Conservation (phyloP, 805 yeast species). For the Tetrapisispora fleetii region DNA sequence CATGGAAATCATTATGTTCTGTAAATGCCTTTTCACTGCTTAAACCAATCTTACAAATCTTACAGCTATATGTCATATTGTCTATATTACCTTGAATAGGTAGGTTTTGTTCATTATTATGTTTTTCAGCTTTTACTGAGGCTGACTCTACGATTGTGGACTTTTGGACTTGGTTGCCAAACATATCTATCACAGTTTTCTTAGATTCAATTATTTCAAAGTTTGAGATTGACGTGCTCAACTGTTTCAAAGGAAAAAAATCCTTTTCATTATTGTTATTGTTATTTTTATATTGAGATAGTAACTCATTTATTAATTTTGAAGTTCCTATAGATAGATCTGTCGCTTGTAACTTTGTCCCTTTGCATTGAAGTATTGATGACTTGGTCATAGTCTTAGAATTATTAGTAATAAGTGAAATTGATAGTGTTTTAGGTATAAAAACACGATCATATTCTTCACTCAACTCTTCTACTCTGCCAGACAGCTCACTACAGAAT, state of each 20-base stretch:
- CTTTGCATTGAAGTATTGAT: constrained; percentile 8
- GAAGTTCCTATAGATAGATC: constrained; percentile 28
- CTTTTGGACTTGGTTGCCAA: constrained; percentile 12
- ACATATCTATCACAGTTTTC: constrained; percentile 26
- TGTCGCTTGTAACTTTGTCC: constrained; percentile 12
- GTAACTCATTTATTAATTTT: constrained; percentile 35
- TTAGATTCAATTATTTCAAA: constrained; percentile 38
- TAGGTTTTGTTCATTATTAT: neutral
- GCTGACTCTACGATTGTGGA: neutral
- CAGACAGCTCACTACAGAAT: constrained; percentile 67
- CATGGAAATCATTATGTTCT: constrained; percentile 49
- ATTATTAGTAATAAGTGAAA: constrained; percentile 28
- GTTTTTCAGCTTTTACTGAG: neutral
- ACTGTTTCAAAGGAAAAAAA: constrained; percentile 40
- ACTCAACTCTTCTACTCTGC: constrained; percentile 63
- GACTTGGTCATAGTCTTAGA: constrained; percentile 18
- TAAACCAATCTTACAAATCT: constrained; percentile 14
- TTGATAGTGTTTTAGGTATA: constrained; percentile 40
- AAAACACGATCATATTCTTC: constrained; percentile 37
- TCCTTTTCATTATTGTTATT: constrained; percentile 8
- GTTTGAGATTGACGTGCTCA: constrained; percentile 44
- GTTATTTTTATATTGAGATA: constrained; percentile 17
- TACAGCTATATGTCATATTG: neutral
- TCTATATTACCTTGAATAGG: neutral
- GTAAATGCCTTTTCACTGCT: constrained; percentile 9